Percentiles rank a stretch among this genome's conserved stretches.
phyloP scores from a whole-genome alignment of 495 filamentous ascomycete species.

The Barbatosphaeria neglecta region DNA sequence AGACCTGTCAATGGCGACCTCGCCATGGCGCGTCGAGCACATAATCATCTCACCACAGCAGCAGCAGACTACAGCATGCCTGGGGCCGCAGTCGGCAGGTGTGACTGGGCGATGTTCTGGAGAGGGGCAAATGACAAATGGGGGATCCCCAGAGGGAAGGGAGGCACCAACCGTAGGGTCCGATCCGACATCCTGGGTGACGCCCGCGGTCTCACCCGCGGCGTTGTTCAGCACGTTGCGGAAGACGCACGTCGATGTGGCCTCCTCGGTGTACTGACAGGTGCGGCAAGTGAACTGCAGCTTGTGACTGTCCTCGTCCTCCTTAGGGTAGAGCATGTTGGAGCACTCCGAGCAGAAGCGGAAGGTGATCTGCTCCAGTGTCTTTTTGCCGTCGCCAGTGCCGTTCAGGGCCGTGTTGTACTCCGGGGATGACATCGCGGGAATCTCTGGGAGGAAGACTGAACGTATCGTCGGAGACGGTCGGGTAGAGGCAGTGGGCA shows the following conservation, averaged over 20 bases:
- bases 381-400: constrained; percentile 39
- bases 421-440: constrained; percentile 47
- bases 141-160: constrained; percentile 5
- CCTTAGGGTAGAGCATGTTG: constrained; percentile 96
- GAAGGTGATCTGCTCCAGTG: constrained; percentile 74
- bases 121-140: constrained; percentile 11
- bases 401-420: constrained; percentile 39
- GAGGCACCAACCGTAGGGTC: constrained; percentile 88
- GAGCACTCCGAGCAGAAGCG: constrained; percentile 96
- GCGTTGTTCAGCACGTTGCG: constrained; percentile 81
- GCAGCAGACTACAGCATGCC: constrained; percentile 13
- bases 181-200: constrained; percentile 88
- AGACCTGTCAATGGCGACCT: too few relatives aligned
- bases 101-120: too few relatives aligned
- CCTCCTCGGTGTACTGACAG: constrained; percentile 78
- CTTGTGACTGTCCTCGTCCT: constrained; percentile 53
- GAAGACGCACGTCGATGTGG: constrained; percentile 79
- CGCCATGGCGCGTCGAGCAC: not conserved
- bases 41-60: constrained; percentile 7
- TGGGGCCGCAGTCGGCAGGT: not conserved
- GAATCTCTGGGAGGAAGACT: too few relatives aligned
- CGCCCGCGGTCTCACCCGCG: constrained; percentile 89
- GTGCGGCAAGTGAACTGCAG: constrained; percentile 64
- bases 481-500: not conserved
- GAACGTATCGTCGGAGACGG: not conserved